Evolutionary conservation across 805 yeast species (phyloP).

Genomic region (Barnettozyma pratensis): DNA sequence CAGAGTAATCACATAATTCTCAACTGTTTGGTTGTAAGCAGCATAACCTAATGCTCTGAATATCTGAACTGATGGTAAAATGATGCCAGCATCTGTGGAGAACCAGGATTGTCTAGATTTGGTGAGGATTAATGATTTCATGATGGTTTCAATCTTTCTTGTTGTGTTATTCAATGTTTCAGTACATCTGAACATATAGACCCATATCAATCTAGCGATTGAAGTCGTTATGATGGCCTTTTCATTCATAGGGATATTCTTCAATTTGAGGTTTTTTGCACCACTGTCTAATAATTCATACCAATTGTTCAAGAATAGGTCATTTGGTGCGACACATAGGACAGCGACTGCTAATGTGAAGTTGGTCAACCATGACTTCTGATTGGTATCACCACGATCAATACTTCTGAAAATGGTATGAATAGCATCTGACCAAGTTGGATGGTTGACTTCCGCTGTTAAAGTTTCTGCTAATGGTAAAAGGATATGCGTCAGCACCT

Average conservation of each 20-base stretch:
- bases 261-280: constrained; percentile 59
- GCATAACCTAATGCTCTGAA: constrained; percentile 76
- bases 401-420: constrained; percentile 51
- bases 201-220: constrained; percentile 80
- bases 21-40: constrained; percentile 74
- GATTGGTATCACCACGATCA: constrained; percentile 38
- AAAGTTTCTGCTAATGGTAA: constrained; percentile 79
- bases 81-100: constrained; percentile 52
- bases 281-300: constrained; percentile 57
- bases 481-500: constrained; percentile 69
- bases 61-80: constrained; percentile 64
- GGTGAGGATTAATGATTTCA: constrained; percentile 49
- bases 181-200: constrained; percentile 76
- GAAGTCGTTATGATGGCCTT: constrained; percentile 59
- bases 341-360: constrained; percentile 66
- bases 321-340: constrained; percentile 75
- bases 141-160: constrained; percentile 64
- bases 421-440: constrained; percentile 87
- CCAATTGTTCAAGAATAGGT: constrained; percentile 73
- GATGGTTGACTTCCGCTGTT: constrained; percentile 94
- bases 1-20: constrained; percentile 69
- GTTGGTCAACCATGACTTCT: constrained; percentile 60
- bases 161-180: constrained; percentile 88
- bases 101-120: constrained; percentile 75
- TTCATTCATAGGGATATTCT: constrained; percentile 35